Percentiles rank a stretch among this genome's conserved stretches.
These are phyloP conservation scores for Papiliotrema laurentii DNA, from an alignment of 1,284 basidiomycete species.

Conservation along the genomic window DNA sequence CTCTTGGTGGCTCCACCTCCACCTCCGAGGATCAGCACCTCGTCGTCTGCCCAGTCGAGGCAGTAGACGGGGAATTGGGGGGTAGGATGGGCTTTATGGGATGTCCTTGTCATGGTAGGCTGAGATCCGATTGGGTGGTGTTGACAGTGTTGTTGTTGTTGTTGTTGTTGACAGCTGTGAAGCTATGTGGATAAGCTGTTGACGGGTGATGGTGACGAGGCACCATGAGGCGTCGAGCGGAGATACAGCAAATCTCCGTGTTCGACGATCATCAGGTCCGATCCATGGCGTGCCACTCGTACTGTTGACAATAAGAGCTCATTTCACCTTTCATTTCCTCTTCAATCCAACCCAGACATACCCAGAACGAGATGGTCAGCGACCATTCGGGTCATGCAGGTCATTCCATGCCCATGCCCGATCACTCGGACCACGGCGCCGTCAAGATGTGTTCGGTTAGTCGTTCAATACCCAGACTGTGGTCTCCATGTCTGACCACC, in stretches of 20 bases:
- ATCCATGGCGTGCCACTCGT: too few species aligned
- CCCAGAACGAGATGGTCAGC: neutral
- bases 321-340: too few species aligned
- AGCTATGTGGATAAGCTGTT: too few species aligned
- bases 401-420: constrained; percentile 2
- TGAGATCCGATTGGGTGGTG: too few species aligned
- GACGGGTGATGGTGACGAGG: too few species aligned
- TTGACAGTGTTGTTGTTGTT: too few species aligned
- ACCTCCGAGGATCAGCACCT: constrained; percentile 77
- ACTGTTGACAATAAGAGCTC: too few species aligned
- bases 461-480: neutral
- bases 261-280: too few species aligned
- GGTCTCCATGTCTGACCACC: neutral
- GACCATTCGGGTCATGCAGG: constrained; percentile 5
- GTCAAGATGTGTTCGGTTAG: constrained; percentile 7
- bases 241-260: too few species aligned
- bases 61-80: constrained; percentile 81
- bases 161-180: too few species aligned
- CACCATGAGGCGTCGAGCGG: too few species aligned
- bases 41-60: constrained; percentile 69
- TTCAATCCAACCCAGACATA: too few species aligned
- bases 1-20: constrained; percentile 76
- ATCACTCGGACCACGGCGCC: neutral
- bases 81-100: constrained; percentile 70
- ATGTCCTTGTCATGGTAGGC: constrained; percentile 67